phyloP scores from a whole-genome alignment of 495 filamentous ascomycete genomes.

The Daldinia loculata region DNA sequence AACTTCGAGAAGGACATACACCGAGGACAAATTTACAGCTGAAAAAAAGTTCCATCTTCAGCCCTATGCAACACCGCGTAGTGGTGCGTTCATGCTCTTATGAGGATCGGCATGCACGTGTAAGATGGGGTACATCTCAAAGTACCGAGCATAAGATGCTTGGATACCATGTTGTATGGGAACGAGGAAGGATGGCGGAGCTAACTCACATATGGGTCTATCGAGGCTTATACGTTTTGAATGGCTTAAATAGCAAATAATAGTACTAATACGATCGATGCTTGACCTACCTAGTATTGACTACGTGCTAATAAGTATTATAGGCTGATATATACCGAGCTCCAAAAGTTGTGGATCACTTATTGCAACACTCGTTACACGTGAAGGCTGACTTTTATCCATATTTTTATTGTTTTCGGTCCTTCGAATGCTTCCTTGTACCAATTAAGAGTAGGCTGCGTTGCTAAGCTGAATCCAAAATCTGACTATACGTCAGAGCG shows the following conservation, averaged over 20 bases:
- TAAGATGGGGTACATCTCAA: neutral
- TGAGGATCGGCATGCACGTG: slow-evolving; percentile 16
- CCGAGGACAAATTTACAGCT: neutral
- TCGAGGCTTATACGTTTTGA: neutral
- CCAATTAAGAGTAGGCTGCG: slow-evolving; percentile 7
- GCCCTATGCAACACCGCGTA: slow-evolving; percentile 9
- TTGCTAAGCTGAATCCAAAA: slow-evolving; percentile 32
- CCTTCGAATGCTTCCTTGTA: neutral
- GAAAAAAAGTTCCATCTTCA: slow-evolving; percentile 6
- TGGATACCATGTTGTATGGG: neutral
- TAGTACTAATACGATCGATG: neutral
- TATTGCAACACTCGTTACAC: neutral
- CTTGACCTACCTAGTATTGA: no score
- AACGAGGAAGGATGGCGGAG: neutral
- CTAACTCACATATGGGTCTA: neutral
- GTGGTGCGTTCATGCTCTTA: slow-evolving; percentile 10
- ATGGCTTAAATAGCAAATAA: neutral
- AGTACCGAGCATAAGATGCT: neutral
- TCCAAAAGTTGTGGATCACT: slow-evolving; percentile 3
- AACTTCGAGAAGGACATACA: neutral
- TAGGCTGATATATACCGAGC: neutral
- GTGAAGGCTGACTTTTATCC: neutral
- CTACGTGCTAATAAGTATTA: no score
- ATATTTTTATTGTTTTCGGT: slow-evolving; percentile 3
- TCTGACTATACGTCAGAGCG: slow-evolving; percentile 29